Evolutionary conservation across 2,329 filamentous ascomycete species (phyloP).

Genomic region (Byssochlamys sp.): DNA sequence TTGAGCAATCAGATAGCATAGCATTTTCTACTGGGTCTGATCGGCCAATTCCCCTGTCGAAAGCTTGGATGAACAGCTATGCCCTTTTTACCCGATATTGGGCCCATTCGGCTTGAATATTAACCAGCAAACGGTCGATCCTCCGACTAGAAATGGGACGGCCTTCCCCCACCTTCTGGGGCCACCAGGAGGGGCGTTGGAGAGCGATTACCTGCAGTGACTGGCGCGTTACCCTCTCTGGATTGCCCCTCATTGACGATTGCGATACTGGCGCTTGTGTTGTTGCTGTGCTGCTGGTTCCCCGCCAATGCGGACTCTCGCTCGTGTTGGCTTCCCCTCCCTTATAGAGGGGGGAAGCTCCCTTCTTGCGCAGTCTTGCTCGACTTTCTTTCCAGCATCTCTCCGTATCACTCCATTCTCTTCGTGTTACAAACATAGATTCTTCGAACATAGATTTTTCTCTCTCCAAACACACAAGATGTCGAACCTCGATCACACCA

Average conservation of each 20-base stretch:
- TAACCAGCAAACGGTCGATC: neutral
- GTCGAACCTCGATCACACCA: slow-evolving; percentile 19
- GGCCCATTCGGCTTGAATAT: neutral
- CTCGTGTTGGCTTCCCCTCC: neutral
- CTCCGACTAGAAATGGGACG: neutral
- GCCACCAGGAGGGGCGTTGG: neutral
- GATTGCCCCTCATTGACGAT: neutral
- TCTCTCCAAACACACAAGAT: slow-evolving; percentile 13
- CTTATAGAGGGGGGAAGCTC: slow-evolving; percentile 30
- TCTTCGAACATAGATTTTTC: neutral
- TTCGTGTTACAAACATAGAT: slow-evolving; percentile 1
- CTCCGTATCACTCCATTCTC: slow-evolving; percentile 39
- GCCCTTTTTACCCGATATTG: neutral
- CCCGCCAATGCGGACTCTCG: slow-evolving; percentile 2
- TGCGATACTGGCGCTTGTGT: neutral
- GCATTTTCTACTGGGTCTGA: neutral
- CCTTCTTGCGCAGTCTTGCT: slow-evolving; percentile 61
- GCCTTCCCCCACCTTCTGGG: neutral
- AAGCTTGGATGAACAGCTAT: neutral
- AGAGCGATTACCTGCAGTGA: neutral
- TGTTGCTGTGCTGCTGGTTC: neutral
- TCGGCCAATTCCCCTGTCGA: neutral
- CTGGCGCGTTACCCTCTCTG: neutral
- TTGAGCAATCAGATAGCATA: neutral
- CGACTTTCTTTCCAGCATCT: slow-evolving; percentile 56